These are phyloP conservation scores for Penicillium sp. DNA, from an alignment of 2,329 filamentous ascomycete species.

Conservation along the genomic window DNA sequence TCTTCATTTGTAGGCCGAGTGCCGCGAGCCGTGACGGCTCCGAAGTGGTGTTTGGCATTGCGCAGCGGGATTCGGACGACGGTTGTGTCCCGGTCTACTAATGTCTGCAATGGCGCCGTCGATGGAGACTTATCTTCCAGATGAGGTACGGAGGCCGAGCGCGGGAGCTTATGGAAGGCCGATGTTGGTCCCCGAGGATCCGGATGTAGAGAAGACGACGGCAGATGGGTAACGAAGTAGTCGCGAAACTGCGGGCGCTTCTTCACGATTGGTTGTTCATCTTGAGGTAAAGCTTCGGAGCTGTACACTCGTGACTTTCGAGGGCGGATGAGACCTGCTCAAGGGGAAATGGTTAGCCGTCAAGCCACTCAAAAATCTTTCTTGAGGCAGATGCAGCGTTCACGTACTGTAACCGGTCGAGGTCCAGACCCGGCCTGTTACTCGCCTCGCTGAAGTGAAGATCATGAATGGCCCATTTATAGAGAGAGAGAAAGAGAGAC, in stretches of 20 bases:
- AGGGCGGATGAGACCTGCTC: conserved; percentile 34
- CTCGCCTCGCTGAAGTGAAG: conserved; percentile 35
- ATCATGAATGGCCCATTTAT: conserved; percentile 36
- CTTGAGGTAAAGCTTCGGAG: conserved; percentile 16
- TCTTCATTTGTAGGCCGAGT: conserved; percentile 90
- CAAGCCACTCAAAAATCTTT: conserved; percentile 4
- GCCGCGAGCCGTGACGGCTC: conserved; percentile 70
- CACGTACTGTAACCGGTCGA: conserved; percentile 37
- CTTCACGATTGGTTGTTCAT: conserved; percentile 12
- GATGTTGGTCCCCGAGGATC: conserved; percentile 63
- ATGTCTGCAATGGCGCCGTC: conserved; percentile 56
- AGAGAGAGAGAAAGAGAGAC: conserved; percentile 21
- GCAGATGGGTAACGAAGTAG: conserved; percentile 95
- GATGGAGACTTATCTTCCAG: conserved; percentile 47
- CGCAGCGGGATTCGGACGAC: conserved; percentile 91
- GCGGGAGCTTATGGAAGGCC: conserved; percentile 78
- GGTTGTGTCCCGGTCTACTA: conserved; percentile 71
- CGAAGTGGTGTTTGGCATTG: conserved; percentile 94
- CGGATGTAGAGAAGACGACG: conserved; percentile 86
- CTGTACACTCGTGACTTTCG: conserved; percentile 25
- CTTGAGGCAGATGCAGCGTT: conserved; percentile 14
- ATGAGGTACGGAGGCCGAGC: conserved; percentile 77
- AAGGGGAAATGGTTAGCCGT: neutral
- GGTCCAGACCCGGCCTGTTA: conserved; percentile 38
- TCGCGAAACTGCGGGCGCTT: conserved; percentile 68